Evolutionary conservation across 176 grass and related monocot species (phyloP).

Genomic region (Zoysia japonica): DNA sequence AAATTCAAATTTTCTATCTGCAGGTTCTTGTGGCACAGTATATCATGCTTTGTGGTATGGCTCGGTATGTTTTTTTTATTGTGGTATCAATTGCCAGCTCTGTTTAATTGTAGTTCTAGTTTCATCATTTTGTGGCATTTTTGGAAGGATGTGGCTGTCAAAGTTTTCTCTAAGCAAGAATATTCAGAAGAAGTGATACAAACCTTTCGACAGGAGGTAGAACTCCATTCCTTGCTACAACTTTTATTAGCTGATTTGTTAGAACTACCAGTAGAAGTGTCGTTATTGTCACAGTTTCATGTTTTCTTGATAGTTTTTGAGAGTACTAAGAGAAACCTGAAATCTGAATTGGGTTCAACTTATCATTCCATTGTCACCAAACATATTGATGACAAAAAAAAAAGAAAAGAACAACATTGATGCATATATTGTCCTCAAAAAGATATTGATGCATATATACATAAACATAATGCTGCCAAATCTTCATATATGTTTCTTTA

Average conservation of each 20-base stretch:
- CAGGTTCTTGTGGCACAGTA: constrained; percentile 98
- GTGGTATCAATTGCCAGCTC: constrained; percentile 8
- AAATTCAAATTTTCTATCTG: constrained; percentile 36
- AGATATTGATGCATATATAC: constrained; percentile 4
- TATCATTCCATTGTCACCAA: constrained; percentile 21
- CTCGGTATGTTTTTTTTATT: constrained; percentile 71
- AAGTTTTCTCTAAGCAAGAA: constrained; percentile 98
- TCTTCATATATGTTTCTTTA: constrained; percentile 9
- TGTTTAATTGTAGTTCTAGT: constrained; percentile 25
- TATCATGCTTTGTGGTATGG: constrained; percentile 99
- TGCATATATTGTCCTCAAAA: no score
- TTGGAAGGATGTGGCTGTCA: constrained; percentile 96
- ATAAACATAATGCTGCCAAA: not conserved
- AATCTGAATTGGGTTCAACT: constrained; percentile 18
- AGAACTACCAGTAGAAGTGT: not conserved
- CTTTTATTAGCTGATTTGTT: constrained; percentile 1
- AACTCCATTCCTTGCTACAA: constrained; percentile 15
- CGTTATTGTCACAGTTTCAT: constrained; percentile 17
- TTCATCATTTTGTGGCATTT: constrained; percentile 29
- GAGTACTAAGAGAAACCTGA: constrained; percentile 15
- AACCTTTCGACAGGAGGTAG: constrained; percentile 91
- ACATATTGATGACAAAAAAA: no score
- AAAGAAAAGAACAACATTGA: no score
- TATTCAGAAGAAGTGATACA: constrained; percentile 96
- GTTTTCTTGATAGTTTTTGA: constrained; percentile 9